Conservation (phyloP, 2,329 filamentous ascomycete species). For the Gnomoniopsis smithogilvyi region DNA sequence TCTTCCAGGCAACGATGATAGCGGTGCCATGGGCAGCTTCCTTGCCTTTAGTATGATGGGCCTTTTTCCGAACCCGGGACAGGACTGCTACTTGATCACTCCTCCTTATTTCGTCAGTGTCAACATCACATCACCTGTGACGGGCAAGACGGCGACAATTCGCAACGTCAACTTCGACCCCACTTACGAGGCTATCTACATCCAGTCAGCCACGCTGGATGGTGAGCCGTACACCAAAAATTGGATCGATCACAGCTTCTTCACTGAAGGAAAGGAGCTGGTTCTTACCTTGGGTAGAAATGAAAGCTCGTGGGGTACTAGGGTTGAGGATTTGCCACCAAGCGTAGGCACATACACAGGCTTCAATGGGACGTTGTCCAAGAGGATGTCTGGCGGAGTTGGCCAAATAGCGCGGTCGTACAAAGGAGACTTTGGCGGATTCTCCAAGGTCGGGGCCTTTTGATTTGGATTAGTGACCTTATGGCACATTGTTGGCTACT, state of each 20-base stretch:
- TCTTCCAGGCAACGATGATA: constrained; percentile 69
- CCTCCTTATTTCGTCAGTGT: constrained; percentile 65
- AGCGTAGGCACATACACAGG: constrained; percentile 43
- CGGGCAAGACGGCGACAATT: constrained; percentile 58
- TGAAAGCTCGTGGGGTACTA: constrained; percentile 65
- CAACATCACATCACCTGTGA: constrained; percentile 53
- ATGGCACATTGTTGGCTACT: not conserved
- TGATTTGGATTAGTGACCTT: not conserved
- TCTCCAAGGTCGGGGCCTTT: not conserved
- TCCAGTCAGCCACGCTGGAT: constrained; percentile 63
- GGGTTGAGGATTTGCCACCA: constrained; percentile 58
- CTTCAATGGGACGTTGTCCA: constrained; percentile 22
- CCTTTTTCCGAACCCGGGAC: constrained; percentile 65
- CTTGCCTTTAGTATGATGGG: constrained; percentile 67
- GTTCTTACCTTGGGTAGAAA: constrained; percentile 57
- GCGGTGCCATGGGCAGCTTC: constrained; percentile 68
- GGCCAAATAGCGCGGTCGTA: not conserved
- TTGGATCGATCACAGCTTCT: constrained; percentile 68
- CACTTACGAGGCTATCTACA: constrained; percentile 54
- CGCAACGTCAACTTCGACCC: constrained; percentile 61
- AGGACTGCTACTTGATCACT: constrained; percentile 69
- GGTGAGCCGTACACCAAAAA: constrained; percentile 59
- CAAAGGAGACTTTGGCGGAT: not conserved
- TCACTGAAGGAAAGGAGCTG: constrained; percentile 60
- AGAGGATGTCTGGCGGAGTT: not conserved